Percentiles rank a stretch among this genome's conserved stretches.
Conservation (phyloP, 345 rosid genomes). For the Raphanus raphanistrum region DNA sequence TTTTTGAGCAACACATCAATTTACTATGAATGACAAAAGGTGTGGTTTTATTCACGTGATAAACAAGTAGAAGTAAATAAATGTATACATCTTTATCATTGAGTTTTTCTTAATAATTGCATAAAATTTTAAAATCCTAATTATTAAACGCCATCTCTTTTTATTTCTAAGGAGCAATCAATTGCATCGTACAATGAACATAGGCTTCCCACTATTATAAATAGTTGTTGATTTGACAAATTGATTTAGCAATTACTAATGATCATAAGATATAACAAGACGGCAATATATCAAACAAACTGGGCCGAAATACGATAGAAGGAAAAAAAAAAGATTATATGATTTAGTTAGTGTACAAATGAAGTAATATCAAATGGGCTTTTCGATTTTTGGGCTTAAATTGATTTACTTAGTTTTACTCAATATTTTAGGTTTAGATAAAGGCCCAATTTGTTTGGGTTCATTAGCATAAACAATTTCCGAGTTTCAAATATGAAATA, state of each 20-base stretch:
- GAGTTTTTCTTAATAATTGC: background rate
- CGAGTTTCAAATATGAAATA: background rate
- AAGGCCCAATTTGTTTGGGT: background rate
- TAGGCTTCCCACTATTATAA: slow-evolving; percentile 5
- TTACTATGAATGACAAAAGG: background rate
- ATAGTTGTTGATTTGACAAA: slow-evolving; percentile 23
- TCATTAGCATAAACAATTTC: background rate
- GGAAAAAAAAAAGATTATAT: too few relatives aligned
- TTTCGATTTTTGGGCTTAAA: background rate
- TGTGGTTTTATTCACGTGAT: background rate
- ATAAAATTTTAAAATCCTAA: background rate
- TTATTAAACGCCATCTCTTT: background rate
- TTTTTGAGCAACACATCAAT: background rate
- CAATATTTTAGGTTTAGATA: background rate
- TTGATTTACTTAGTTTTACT: background rate
- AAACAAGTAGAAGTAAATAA: background rate
- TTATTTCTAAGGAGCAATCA: slow-evolving; percentile 3
- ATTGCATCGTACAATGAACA: slow-evolving; percentile 18
- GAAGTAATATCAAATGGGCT: background rate
- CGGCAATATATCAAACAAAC: background rate
- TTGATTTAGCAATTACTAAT: slow-evolving; percentile 10
- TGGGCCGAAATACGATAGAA: background rate
- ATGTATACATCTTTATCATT: background rate
- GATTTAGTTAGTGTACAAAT: background rate
- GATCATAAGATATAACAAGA: background rate